Conservation (phyloP, 1,139 yeast species). For the Candida buenavistaensis region DNA sequence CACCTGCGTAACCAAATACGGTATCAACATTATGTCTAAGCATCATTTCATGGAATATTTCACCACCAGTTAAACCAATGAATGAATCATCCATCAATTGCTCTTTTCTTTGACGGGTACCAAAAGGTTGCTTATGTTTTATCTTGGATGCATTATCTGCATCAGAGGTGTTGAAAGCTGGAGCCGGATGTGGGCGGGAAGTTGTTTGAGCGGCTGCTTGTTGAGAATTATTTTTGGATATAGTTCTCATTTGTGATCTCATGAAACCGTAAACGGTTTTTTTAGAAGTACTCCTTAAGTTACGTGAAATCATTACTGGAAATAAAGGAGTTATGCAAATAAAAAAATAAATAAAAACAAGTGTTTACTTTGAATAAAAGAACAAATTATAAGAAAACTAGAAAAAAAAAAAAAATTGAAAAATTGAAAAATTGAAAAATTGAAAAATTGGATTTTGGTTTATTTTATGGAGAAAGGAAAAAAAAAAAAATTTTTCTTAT, state of each 20-base stretch:
- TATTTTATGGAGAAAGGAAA: too few relatives aligned
- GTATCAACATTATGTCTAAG: constrained; percentile 93
- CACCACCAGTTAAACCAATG: constrained; percentile 95
- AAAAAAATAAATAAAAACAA: too few relatives aligned
- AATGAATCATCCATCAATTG: constrained; percentile 73
- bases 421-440: too few relatives aligned
- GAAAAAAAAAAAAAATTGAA: too few relatives aligned
- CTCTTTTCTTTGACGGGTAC: constrained; percentile 9
- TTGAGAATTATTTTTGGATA: constrained; percentile 33
- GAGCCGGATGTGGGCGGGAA: constrained; percentile 42
- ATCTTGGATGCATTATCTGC: constrained; percentile 13
- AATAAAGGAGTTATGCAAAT: too few relatives aligned
- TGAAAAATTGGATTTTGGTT: too few relatives aligned
- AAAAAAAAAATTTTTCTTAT: too few relatives aligned
- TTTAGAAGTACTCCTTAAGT: constrained; percentile 11
- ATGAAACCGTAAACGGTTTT: constrained; percentile 9
- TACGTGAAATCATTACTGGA: too few relatives aligned
- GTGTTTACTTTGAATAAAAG: too few relatives aligned
- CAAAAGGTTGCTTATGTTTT: constrained; percentile 6
- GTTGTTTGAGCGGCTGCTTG: constrained; percentile 32
- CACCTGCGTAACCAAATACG: constrained; percentile 94
- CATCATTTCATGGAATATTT: constrained; percentile 99
- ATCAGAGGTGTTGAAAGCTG: constrained; percentile 35
- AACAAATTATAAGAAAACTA: too few relatives aligned
- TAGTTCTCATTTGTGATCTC: constrained; percentile 22